These are phyloP conservation scores for Aspergillus terreus DNA, from an alignment of 2,329 filamentous ascomycete genomes.

Conservation along the genomic window DNA sequence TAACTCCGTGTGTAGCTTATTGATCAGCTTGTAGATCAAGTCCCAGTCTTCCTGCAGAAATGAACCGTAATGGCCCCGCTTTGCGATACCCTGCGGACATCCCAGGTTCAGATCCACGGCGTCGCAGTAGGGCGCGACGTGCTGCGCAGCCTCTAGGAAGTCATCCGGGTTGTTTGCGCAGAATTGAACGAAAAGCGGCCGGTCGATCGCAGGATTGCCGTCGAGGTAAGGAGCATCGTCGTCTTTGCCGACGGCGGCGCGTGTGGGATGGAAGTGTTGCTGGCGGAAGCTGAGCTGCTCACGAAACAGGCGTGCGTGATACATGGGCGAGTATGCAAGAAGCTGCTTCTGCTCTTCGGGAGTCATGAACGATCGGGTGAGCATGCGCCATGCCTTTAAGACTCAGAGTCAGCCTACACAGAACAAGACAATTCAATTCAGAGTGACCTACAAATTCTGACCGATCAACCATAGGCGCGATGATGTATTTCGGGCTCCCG, in stretches of 20 bases:
- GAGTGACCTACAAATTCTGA: constrained; percentile 77
- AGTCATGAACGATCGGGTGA: constrained; percentile 87
- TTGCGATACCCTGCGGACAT: constrained; percentile 92
- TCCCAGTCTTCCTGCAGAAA: constrained; percentile 93
- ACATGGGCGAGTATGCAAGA: constrained; percentile 92
- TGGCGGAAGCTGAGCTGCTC: constrained; percentile 73
- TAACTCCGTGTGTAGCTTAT: constrained; percentile 73
- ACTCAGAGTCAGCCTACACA: constrained; percentile 10
- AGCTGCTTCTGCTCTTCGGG: constrained; percentile 61
- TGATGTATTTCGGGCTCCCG: constrained; percentile 81
- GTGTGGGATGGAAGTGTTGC: constrained; percentile 72
- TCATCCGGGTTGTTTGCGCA: constrained; percentile 58
- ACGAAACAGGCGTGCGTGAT: constrained; percentile 84
- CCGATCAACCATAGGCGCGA: constrained; percentile 98
- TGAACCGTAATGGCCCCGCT: constrained; percentile 84
- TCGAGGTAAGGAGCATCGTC: constrained; percentile 62
- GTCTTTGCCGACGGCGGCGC: constrained; percentile 26
- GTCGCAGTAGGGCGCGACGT: constrained; percentile 83
- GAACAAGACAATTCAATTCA: not conserved
- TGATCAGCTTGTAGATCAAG: constrained; percentile 77
- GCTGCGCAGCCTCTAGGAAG: constrained; percentile 62
- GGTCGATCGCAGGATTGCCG: constrained; percentile 78
- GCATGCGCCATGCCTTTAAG: constrained; percentile 84
- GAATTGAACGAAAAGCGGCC: constrained; percentile 93
- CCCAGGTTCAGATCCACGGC: constrained; percentile 94